A percentile compares a stretch with the other conserved stretches of the same genome.
These are phyloP conservation scores for Scheffersomyces spartinae DNA, from an alignment of 805 yeast genomes.

Conservation along the genomic window DNA sequence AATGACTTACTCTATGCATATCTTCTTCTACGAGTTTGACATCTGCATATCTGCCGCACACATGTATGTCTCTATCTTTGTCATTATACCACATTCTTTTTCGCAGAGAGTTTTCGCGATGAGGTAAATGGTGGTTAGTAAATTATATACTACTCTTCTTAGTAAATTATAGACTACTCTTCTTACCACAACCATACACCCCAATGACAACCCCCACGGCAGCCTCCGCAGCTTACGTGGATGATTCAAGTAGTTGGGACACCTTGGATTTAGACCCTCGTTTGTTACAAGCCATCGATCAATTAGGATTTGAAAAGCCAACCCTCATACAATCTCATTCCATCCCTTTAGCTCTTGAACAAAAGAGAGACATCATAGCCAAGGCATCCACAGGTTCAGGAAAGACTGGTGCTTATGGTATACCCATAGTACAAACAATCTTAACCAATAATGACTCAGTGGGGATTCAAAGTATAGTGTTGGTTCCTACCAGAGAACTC, in stretches of 20 bases:
- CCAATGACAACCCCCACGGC: slow-evolving; percentile 13
- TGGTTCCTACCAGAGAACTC: slow-evolving; percentile 91
- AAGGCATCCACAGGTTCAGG: slow-evolving; percentile 95
- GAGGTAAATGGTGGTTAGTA: too few relatives aligned
- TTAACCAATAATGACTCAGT: slow-evolving; percentile 27
- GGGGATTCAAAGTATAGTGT: slow-evolving; percentile 45
- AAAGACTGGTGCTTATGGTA: slow-evolving; percentile 81
- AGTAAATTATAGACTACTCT: too few relatives aligned
- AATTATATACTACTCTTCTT: too few relatives aligned
- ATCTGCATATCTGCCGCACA: too few relatives aligned
- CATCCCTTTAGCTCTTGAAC: slow-evolving; percentile 84
- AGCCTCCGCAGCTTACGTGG: slow-evolving; percentile 62
- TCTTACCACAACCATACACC: too few relatives aligned
- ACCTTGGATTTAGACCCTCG: slow-evolving; percentile 74
- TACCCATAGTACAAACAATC: slow-evolving; percentile 78
- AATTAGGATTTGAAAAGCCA: slow-evolving; percentile 73
- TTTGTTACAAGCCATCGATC: slow-evolving; percentile 70
- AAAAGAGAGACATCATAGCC: slow-evolving; percentile 85
- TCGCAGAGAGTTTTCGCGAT: too few relatives aligned
- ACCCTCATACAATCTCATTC: slow-evolving; percentile 85
- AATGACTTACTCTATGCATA: too few relatives aligned
- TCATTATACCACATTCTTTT: too few relatives aligned
- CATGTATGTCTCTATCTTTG: too few relatives aligned
- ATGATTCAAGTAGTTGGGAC: slow-evolving; percentile 61
- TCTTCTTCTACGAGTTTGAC: too few relatives aligned